Base-by-base conservation (phyloP, 2,329 filamentous ascomycete species). In the Colletotrichum sp. region DNA sequence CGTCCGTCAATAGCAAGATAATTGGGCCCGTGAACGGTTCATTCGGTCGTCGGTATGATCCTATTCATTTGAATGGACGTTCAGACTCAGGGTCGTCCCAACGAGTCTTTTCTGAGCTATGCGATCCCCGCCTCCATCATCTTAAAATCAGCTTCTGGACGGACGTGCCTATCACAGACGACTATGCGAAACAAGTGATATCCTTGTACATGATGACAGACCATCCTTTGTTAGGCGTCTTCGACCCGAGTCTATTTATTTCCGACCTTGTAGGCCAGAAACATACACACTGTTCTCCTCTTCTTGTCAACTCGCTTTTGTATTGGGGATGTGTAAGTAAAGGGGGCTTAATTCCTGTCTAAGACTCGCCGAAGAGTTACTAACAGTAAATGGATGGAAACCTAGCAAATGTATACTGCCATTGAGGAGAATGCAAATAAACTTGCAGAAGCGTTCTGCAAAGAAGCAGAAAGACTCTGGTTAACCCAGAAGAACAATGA, bases 191-290 rank as follows among this genome's bases (percentile, higher is more conserved):
- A 3, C 79, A 78, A 13, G 77, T 79, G 26, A 83, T 86, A n/a
- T 86, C 84, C 3, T 72, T 83, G 3, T 86, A 86, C 57, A 74
- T 86, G 7, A 78, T 80, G 67, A 86, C 84, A 3, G 85, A 87
- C 15, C 83, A 86, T 67, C 84, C 85, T 0, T 78, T 87, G 2
- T 75, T 87, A 15, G 83, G 83, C 2, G 70, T 80, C 1, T 87
- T 87, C 57, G 79, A 85, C 30, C 75, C 85, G 0, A 21, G 79
- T 24, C 75, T 85, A 0, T 85, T 87, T 57, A 73, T 86, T 16
- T 64, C 78, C 12, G 82, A 86, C 68, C 77, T 86, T 4, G 73
- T 83, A 5, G 66, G 72, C 16, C 70, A 78, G 6, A 70, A 73
- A 16, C 60, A 68, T 4, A 74, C 77, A 0, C 82, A 81, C 65